Conservation (phyloP, 306 rosid genomes). For the Rosa lucieae region DNA sequence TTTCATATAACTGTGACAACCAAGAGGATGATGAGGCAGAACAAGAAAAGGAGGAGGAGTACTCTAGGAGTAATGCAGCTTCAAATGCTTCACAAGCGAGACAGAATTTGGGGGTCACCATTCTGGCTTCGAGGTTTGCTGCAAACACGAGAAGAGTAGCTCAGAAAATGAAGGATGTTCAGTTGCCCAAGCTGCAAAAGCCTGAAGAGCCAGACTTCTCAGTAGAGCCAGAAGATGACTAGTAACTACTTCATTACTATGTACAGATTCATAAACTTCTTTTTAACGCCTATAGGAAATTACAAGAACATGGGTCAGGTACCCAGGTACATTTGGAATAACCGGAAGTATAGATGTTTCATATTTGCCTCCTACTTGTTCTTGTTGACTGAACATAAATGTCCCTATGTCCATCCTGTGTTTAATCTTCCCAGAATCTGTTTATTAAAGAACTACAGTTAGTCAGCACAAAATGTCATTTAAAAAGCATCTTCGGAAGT, state of each 20-base stretch:
- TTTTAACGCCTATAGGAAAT: background rate
- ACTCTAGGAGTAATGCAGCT: background rate
- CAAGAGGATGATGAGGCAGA: slow-evolving; percentile 31
- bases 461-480: too few species aligned
- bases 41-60: slow-evolving; percentile 20
- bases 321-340: background rate
- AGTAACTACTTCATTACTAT: slow-evolving; percentile 10
- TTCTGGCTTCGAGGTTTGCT: slow-evolving; percentile 79
- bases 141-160: slow-evolving; percentile 79
- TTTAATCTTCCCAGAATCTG: too few species aligned
- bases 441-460: too few species aligned
- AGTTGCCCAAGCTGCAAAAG: slow-evolving; percentile 66
- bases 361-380: background rate
- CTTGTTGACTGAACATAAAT: background rate
- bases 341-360: background rate
- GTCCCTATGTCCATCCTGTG: too few species aligned
- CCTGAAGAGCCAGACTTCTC: slow-evolving; percentile 95
- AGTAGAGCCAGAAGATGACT: slow-evolving; percentile 63
- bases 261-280: too few species aligned
- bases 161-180: slow-evolving; percentile 58
- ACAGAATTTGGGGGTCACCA: slow-evolving; percentile 63
- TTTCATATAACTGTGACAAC: slow-evolving; percentile 32
- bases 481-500: too few species aligned
- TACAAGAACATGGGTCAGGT: background rate
- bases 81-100: slow-evolving; percentile 53